These are phyloP conservation scores for Haplosporangium sp. DNA, from an alignment of 371 early-diverging fungal genomes.

Conservation along the genomic window DNA sequence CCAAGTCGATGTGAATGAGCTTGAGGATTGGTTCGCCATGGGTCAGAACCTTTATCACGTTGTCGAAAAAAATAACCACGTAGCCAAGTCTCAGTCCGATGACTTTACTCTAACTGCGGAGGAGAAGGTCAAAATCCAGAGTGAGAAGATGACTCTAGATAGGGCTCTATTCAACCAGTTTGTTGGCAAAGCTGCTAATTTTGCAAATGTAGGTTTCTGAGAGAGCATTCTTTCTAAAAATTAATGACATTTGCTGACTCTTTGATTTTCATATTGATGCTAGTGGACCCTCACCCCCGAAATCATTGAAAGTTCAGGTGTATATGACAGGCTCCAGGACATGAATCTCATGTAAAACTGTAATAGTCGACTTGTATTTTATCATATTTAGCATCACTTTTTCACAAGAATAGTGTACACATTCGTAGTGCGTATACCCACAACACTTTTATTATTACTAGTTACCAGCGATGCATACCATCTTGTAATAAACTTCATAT, in stretches of 20 bases:
- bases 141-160: background rate
- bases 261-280: background rate
- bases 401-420: background rate
- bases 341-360: conserved; percentile 14
- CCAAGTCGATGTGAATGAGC: conserved; percentile 18
- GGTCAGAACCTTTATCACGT: conserved; percentile 5
- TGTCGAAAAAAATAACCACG: background rate
- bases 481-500: too few species aligned
- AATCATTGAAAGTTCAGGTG: conserved; percentile 22
- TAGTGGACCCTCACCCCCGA: conserved; percentile 34
- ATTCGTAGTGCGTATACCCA: background rate
- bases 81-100: background rate
- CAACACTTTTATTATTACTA: background rate
- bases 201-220: conserved; percentile 34
- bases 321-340: conserved; percentile 24
- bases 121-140: background rate
- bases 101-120: background rate
- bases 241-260: background rate
- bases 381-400: too few species aligned
- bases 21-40: conserved; percentile 33
- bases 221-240: background rate
- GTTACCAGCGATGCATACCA: too few species aligned
- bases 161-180: conserved; percentile 32
- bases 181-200: conserved; percentile 30
- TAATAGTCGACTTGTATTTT: background rate